These are phyloP conservation scores for Juncus inflexus DNA, from an alignment of 176 grass and related monocot genomes.

Conservation along the genomic window DNA sequence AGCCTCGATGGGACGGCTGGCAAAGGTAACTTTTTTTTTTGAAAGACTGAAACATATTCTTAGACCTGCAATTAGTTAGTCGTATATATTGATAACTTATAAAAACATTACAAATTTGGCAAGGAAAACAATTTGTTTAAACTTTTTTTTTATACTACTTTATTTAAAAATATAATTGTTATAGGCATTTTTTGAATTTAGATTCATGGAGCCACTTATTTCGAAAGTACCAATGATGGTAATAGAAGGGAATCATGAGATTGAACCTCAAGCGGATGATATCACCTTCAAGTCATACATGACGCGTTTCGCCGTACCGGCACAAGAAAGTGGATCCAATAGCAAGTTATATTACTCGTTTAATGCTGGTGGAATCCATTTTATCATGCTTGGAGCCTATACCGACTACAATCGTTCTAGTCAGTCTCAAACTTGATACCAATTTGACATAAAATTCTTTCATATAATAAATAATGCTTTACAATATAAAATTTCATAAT, in stretches of 20 bases:
- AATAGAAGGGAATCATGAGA: constrained; percentile 92
- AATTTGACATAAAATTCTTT: no score
- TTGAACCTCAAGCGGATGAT: constrained; percentile 63
- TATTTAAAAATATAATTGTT: neutral
- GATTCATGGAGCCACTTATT: constrained; percentile 75
- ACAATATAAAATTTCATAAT: no score
- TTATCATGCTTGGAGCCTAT: constrained; percentile 86
- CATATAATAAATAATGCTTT: no score
- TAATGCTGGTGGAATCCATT: constrained; percentile 74
- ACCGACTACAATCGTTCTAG: constrained; percentile 74
- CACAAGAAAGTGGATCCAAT: constrained; percentile 57
- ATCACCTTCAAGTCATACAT: constrained; percentile 71
- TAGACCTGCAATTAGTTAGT: neutral
- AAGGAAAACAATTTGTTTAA: neutral
- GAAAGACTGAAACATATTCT: neutral
- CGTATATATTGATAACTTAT: neutral
- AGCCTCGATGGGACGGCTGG: constrained; percentile 84
- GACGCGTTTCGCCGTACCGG: constrained; percentile 72
- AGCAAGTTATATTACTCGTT: constrained; percentile 90
- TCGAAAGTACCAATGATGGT: constrained; percentile 83
- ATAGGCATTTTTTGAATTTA: constrained; percentile 14
- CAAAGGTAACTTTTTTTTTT: constrained; percentile 44
- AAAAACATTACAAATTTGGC: constrained; percentile 4
- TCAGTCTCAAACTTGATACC: constrained; percentile 12
- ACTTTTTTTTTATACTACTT: constrained; percentile 15